Conservation (phyloP, 2,329 filamentous ascomycete genomes). For the Bisporella sp. region DNA sequence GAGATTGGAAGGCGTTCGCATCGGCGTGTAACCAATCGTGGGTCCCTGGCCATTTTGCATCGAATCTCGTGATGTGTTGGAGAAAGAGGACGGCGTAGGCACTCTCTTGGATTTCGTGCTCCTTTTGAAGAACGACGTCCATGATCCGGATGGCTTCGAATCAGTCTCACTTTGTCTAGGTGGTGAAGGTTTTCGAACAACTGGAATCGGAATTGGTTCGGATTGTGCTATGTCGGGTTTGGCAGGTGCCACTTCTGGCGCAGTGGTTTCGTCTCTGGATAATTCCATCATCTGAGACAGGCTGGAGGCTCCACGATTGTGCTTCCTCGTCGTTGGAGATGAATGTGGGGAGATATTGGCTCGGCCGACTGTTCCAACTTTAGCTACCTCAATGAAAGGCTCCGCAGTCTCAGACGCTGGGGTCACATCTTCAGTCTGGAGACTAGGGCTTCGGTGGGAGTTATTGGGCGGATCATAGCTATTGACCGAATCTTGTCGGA, state of each 20-base stretch:
- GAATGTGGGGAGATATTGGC: slow-evolving; percentile 38
- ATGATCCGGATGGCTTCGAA: slow-evolving; percentile 49
- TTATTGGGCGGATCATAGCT: not conserved
- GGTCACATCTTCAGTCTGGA: slow-evolving; percentile 21
- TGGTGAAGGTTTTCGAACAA: not conserved
- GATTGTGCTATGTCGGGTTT: not conserved
- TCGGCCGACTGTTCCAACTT: slow-evolving; percentile 39
- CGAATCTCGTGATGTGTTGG: slow-evolving; percentile 85
- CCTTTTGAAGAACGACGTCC: slow-evolving; percentile 67
- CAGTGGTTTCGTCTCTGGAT: slow-evolving; percentile 32
- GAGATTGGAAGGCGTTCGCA: slow-evolving; percentile 31
- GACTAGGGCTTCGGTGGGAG: slow-evolving; percentile 12
- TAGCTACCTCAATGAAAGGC: slow-evolving; percentile 39
- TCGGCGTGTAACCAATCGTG: slow-evolving; percentile 17
- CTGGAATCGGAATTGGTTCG: not conserved
- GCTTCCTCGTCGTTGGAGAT: slow-evolving; percentile 33
- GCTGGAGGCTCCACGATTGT: slow-evolving; percentile 40
- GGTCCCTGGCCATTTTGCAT: slow-evolving; percentile 42
- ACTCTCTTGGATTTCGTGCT: slow-evolving; percentile 44
- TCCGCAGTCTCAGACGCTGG: slow-evolving; percentile 19
- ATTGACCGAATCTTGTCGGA: slow-evolving; percentile 14
- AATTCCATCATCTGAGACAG: slow-evolving; percentile 46
- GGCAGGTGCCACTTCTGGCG: slow-evolving; percentile 22
- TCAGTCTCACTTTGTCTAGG: slow-evolving; percentile 5
- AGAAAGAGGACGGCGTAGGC: slow-evolving; percentile 68